Conservation (phyloP, 208 protist species). For the Leptomonas pyrrhocoris region DNA sequence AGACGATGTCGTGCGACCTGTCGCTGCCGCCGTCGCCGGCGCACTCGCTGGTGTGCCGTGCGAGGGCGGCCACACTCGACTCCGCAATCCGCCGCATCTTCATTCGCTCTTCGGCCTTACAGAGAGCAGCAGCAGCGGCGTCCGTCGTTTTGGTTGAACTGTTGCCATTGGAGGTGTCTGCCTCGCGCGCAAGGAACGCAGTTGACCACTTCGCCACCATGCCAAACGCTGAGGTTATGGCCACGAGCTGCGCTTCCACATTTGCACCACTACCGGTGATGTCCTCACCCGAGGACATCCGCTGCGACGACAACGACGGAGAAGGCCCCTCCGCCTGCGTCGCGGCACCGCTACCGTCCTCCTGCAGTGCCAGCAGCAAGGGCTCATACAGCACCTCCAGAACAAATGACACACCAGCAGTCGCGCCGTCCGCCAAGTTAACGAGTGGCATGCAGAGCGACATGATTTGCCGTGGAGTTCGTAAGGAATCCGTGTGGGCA, state of each 20-base stretch:
- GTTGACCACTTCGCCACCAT: conserved; percentile 51
- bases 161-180: background rate
- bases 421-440: conserved; percentile 64
- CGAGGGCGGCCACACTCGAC: conserved; percentile 24
- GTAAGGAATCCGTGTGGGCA: conserved; percentile 35
- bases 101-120: background rate
- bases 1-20: conserved; percentile 10
- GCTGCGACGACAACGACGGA: background rate
- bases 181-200: background rate
- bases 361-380: conserved; percentile 40
- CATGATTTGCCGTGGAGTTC: conserved; percentile 74
- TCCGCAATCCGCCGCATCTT: conserved; percentile 29
- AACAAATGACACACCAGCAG: conserved; percentile 53
- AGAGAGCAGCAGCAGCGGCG: background rate
- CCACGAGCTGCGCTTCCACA: conserved; percentile 42
- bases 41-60: conserved; percentile 4
- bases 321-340: background rate
- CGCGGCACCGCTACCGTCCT: background rate
- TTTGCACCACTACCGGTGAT: background rate
- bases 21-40: background rate
- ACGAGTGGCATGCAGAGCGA: conserved; percentile 75
- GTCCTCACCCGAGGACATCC: conserved; percentile 3
- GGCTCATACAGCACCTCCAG: conserved; percentile 51
- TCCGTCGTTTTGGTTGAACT: background rate
- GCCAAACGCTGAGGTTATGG: conserved; percentile 63